Evolutionary conservation across 345 rosid species (phyloP).

Genomic region (Kernera saxatilis): DNA sequence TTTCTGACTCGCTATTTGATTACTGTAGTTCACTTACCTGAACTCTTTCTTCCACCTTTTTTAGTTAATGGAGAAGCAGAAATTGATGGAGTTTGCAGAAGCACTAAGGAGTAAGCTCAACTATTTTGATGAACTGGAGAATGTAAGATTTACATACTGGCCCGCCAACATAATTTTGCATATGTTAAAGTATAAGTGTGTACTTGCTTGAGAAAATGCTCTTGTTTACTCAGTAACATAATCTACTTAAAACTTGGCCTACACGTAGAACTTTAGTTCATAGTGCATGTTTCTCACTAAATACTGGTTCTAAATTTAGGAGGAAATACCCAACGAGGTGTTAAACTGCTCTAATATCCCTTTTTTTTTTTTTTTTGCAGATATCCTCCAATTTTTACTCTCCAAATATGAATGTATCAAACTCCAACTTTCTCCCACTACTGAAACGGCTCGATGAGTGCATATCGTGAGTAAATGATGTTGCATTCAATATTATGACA

Average conservation of each 20-base stretch:
- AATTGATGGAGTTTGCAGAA: slow-evolving; percentile 83
- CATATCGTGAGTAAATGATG: slow-evolving; percentile 65
- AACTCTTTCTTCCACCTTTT: slow-evolving; percentile 14
- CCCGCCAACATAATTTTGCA: slow-evolving; percentile 22
- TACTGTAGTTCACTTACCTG: neutral
- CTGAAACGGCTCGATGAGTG: slow-evolving; percentile 93
- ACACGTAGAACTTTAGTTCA: neutral
- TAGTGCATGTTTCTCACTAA: neutral
- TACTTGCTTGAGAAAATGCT: neutral
- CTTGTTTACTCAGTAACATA: neutral
- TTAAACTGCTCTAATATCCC: neutral
- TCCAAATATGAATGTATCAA: slow-evolving; percentile 75
- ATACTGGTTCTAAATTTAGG: neutral
- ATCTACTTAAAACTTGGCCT: neutral
- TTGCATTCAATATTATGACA: neutral
- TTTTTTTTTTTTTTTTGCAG: slow-evolving; percentile 32
- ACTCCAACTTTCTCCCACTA: slow-evolving; percentile 71
- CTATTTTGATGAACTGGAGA: slow-evolving; percentile 98
- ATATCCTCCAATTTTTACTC: slow-evolving; percentile 84
- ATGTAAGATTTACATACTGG: slow-evolving; percentile 78
- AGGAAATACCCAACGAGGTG: slow-evolving; percentile 9
- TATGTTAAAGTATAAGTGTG: neutral
- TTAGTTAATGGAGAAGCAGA: slow-evolving; percentile 84
- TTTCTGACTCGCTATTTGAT: neutral
- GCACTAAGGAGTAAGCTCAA: slow-evolving; percentile 92